These are phyloP conservation scores for Mycena kentingensis DNA, from an alignment of 768 basidiomycete genomes.

Conservation along the genomic window DNA sequence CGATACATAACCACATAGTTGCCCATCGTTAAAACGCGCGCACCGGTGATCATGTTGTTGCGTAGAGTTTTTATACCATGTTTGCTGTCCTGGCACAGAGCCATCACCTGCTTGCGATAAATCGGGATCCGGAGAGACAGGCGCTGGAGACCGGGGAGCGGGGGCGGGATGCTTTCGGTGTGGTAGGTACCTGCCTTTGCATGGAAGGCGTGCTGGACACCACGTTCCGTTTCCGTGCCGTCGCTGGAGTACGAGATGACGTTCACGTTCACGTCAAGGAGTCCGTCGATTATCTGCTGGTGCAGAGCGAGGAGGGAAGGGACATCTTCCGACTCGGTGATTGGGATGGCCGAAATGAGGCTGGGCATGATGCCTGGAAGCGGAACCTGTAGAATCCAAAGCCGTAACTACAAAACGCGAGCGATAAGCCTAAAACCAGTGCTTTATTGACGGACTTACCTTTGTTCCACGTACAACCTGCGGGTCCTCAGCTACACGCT, in stretches of 20 bases:
- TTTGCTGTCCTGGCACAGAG: conserved; percentile 34
- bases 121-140: conserved; percentile 6
- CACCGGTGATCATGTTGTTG: conserved; percentile 35
- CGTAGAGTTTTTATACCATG: conserved; percentile 33
- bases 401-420: conserved; percentile 25
- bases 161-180: conserved; percentile 2
- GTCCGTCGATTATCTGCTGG: conserved; percentile 26
- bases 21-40: conserved; percentile 28
- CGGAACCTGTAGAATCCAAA: conserved; percentile 35
- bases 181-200: not conserved
- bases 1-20: conserved; percentile 25
- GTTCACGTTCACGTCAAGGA: conserved; percentile 25
- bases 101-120: conserved; percentile 15
- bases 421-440: not conserved
- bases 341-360: conserved; percentile 32
- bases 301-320: conserved; percentile 15
- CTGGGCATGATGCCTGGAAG: conserved; percentile 33
- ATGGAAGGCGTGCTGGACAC: conserved; percentile 24
- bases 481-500: conserved; percentile 12
- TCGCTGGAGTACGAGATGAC: conserved; percentile 38
- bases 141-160: not conserved
- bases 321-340: conserved; percentile 24
- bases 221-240: conserved; percentile 38
- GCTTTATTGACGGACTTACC: conserved; percentile 19
- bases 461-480: conserved; percentile 25